These are phyloP conservation scores for Eutrema salsugineum DNA, from an alignment of 441 rosid species.

Conservation along the genomic window DNA sequence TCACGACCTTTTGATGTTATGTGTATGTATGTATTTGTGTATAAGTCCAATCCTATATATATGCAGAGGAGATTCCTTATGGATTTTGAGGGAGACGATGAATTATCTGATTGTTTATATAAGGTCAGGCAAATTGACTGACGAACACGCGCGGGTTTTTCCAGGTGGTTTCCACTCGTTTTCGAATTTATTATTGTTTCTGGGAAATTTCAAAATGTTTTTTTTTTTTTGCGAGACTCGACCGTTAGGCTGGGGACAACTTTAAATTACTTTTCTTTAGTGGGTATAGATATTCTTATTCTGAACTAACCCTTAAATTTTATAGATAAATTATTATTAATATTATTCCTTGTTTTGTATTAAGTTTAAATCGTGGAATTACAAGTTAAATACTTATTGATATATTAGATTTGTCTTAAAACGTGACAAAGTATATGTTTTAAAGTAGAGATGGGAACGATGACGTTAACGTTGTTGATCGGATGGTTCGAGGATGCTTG, in stretches of 20 bases:
- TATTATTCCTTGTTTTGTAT: not conserved
- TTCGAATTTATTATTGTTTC: not conserved
- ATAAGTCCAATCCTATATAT: slow-evolving; percentile 1
- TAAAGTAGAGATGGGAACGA: not conserved
- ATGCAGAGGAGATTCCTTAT: slow-evolving; percentile 3
- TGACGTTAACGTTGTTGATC: not conserved
- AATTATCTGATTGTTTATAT: not conserved
- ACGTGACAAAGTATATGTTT: not conserved
- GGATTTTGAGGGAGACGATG: not conserved
- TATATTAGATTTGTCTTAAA: not conserved
- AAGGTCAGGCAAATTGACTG: not conserved
- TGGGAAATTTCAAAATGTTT: not conserved
- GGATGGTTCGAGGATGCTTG: slow-evolving; percentile 3
- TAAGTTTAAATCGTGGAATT: not conserved
- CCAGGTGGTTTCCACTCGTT: not conserved
- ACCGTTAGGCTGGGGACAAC: not conserved
- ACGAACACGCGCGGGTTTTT: not conserved
- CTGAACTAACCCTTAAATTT: not conserved
- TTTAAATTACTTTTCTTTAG: not conserved
- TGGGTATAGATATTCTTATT: not conserved
- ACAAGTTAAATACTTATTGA: not conserved
- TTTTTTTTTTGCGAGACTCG: not conserved
- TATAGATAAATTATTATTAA: not conserved
- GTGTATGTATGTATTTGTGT: not conserved
- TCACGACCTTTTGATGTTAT: not conserved